Evolutionary conservation across 2,329 filamentous ascomycete genomes (phyloP), one percentile per base, ranked within the genome.

Genomic region (Verticillium isaacii): DNA sequence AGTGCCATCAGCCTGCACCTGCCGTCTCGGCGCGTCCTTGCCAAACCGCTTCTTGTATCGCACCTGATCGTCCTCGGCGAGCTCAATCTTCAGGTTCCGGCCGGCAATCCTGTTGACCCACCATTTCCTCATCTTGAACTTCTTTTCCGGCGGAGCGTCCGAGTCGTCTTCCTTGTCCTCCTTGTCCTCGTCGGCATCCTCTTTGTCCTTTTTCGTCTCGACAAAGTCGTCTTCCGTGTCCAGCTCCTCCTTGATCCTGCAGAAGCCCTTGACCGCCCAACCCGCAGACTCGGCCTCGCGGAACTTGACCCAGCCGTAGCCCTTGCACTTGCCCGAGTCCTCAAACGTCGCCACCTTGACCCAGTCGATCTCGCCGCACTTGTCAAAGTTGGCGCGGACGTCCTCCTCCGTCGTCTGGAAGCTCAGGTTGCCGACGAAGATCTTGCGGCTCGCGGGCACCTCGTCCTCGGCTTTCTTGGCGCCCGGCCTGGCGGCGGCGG

Each of bases 281-380:
- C 88, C 85, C 0, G 92, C 92, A 0, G 89, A 85, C 61, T 91
- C 87, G 12, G 93, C 72, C 58, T 93, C 88, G 72, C 89, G 88
- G 76, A 98, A 99, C 64, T 91, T 91, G 64, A 99, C 87, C 93
- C 95, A 99, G 6, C 89, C 95, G 77, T 90, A 99, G 19, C 95
- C 96, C 79, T 98, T 98, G 81, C 95, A 99, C 79, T 98, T 99
- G 54, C 95, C 95, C 23, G 89, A 89, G 74, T 99, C 96, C 75
- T 98, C 92, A 72, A 99, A 99, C 0, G 93, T 97, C 2, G 95
- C 95, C 67, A 98, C 81, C 77, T 96, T 94, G 66, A 92, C 85
- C 78, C 91, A 91, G 60, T 89, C 86, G 64, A 98, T 86, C 65
- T 89, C 82, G 58, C 95, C 95, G 72, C 94, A 98, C 73, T 89